phyloP scores from a whole-genome alignment of 1,284 basidiomycete genomes.

The Peniophora sp. region DNA sequence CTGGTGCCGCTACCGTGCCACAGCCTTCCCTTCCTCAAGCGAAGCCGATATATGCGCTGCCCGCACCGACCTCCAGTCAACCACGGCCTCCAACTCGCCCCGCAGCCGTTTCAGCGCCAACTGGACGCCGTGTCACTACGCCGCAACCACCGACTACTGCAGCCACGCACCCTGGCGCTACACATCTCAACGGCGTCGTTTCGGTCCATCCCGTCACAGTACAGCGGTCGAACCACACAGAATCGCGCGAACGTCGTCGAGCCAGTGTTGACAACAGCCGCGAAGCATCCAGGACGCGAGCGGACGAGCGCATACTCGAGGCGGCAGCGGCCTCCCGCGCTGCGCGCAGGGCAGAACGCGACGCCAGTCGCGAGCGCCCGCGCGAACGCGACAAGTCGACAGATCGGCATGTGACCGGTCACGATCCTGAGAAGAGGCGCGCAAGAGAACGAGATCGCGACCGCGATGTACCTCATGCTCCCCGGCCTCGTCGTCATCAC shows the following conservation, averaged over 20 bases:
- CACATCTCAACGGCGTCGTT: background rate
- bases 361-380: background rate
- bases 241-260: too few relatives aligned
- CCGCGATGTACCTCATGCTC: background rate
- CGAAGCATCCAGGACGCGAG: background rate
- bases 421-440: background rate
- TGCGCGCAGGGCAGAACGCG: background rate
- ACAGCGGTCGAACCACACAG: background rate
- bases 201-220: background rate
- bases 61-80: too few relatives aligned
- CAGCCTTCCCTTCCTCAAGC: too few relatives aligned
- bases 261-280: background rate
- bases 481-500: background rate
- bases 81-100: too few relatives aligned
- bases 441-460: background rate
- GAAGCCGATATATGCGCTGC: too few relatives aligned
- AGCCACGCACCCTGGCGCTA: background rate
- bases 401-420: background rate
- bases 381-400: too few relatives aligned
- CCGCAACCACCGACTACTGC: too few relatives aligned
- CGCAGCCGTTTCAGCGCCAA: too few relatives aligned
- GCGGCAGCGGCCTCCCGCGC: background rate
- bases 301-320: background rate
- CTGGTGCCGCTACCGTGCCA: too few relatives aligned
- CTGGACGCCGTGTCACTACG: too few relatives aligned